Conservation (phyloP, 306 rosid species). For the Fagus crenata region DNA sequence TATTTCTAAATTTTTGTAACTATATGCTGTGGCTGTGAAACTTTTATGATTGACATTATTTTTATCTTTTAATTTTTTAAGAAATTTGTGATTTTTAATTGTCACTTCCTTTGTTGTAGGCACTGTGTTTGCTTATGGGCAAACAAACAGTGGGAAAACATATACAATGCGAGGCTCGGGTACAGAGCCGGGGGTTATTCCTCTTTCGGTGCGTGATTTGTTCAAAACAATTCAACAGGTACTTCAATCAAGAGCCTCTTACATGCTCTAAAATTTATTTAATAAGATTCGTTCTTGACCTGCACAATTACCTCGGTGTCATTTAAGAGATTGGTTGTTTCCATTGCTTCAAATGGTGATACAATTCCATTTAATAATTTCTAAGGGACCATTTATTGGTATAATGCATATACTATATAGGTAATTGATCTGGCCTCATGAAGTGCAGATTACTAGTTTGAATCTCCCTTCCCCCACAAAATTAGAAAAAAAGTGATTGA, state of each 20-base stretch:
- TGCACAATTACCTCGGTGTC: not conserved
- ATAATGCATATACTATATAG: not conserved
- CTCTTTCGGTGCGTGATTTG: constrained; percentile 72
- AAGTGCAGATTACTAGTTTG: no score
- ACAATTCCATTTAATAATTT: not conserved
- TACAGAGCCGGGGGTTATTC: constrained; percentile 83
- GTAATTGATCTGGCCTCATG: not conserved
- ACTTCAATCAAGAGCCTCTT: not conserved
- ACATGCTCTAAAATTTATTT: not conserved
- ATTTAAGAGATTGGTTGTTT: not conserved
- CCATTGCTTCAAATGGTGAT: not conserved
- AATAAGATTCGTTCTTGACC: not conserved
- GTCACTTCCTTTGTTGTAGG: constrained; percentile 41
- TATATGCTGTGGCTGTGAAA: no score
- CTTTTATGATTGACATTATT: not conserved
- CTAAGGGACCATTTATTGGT: not conserved
- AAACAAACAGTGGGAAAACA: constrained; percentile 95
- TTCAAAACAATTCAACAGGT: constrained; percentile 68
- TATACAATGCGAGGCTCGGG: constrained; percentile 83
- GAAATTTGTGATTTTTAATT: no score
- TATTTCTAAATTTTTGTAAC: no score
- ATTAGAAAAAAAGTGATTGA: no score
- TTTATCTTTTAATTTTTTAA: no score
- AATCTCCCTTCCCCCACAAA: no score
- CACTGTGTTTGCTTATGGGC: constrained; percentile 94